These are phyloP conservation scores for Mucor velutinosus DNA, from an alignment of 371 early-diverging fungal genomes.

Conservation along the genomic window DNA sequence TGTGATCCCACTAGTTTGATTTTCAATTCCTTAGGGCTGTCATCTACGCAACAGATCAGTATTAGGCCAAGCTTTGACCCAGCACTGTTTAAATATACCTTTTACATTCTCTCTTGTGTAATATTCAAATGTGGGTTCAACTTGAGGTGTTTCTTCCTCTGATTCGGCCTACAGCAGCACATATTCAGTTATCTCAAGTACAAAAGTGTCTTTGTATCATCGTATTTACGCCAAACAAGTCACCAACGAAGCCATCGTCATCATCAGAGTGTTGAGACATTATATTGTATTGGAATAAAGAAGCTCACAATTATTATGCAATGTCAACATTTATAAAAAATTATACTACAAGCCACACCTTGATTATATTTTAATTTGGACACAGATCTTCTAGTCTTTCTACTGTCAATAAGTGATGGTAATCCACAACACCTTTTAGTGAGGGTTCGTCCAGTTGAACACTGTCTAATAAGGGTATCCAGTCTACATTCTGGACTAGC, in stretches of 20 bases:
- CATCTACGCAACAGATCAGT: background rate
- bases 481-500: background rate
- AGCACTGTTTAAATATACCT: background rate
- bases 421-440: background rate
- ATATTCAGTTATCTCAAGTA: background rate
- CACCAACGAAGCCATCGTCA: constrained; percentile 48
- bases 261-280: constrained; percentile 38
- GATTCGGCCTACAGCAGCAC: constrained; percentile 25
- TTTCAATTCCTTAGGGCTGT: constrained; percentile 31
- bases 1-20: constrained; percentile 78
- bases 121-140: constrained; percentile 55
- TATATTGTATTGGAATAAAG: background rate
- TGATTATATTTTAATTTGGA: background rate
- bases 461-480: background rate
- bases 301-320: background rate
- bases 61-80: background rate
- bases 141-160: constrained; percentile 42
- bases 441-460: background rate
- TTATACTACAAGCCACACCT: background rate
- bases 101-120: constrained; percentile 41
- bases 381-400: background rate
- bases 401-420: constrained; percentile 7
- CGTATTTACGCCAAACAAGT: constrained; percentile 46
- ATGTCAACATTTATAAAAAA: background rate
- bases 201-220: too few species aligned